phyloP scores from a whole-genome alignment of 148 eudicot genomes.

The Nyssa sinensis region DNA sequence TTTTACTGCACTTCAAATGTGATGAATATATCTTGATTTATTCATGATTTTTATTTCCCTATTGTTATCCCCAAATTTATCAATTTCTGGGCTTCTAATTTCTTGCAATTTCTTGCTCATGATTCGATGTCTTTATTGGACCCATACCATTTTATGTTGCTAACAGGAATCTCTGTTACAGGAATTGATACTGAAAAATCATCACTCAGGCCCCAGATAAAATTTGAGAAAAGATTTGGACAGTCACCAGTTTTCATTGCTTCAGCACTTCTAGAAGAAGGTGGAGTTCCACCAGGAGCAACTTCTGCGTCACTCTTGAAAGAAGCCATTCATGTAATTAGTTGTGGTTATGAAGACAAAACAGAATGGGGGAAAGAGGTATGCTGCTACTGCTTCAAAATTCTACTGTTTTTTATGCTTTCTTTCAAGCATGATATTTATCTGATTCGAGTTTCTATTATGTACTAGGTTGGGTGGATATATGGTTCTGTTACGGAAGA shows the following conservation, averaged over 20 bases:
- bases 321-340: conserved; percentile 97
- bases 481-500: conserved; percentile 98
- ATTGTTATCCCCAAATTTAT: neutral
- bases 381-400: conserved; percentile 9
- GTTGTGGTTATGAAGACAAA: conserved; percentile 95
- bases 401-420: neutral
- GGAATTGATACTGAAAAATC: conserved; percentile 80
- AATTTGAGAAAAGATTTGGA: conserved; percentile 89
- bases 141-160: neutral
- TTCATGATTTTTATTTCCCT: neutral
- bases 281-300: conserved; percentile 66
- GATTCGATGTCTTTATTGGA: neutral
- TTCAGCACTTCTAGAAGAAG: conserved; percentile 79
- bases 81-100: neutral
- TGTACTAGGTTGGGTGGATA: conserved; percentile 87
- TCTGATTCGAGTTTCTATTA: neutral
- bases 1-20: neutral
- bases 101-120: neutral
- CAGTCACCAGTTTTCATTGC: conserved; percentile 94
- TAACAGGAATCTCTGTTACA: conserved; percentile 20
- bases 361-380: conserved; percentile 99
- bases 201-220: conserved; percentile 74
- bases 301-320: conserved; percentile 75
- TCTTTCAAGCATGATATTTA: neutral
- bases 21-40: neutral